A percentile compares a stretch with the other conserved stretches of the same genome.
phyloP scores from a whole-genome alignment of 768 basidiomycete species.

The Leccinum broughii region DNA sequence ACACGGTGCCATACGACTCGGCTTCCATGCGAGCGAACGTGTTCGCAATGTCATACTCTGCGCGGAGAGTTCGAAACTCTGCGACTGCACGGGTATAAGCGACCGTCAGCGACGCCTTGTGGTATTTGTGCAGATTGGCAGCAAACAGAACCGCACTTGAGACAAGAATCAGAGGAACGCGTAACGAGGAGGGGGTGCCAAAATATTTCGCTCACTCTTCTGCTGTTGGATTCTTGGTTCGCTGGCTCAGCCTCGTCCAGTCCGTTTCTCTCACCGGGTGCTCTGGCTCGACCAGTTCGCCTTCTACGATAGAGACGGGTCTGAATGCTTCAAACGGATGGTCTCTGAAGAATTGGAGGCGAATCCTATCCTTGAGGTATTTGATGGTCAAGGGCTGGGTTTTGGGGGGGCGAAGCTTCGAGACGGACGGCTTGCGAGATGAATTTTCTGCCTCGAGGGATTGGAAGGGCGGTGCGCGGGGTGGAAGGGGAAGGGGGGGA shows the following conservation, averaged over 20 bases:
- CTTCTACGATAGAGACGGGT: slow-evolving; percentile 75
- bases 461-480: slow-evolving; percentile 59
- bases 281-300: slow-evolving; percentile 51
- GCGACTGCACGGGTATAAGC: slow-evolving; percentile 80
- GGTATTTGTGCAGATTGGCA: slow-evolving; percentile 71
- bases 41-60: slow-evolving; percentile 78
- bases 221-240: slow-evolving; percentile 76
- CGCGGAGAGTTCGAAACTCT: slow-evolving; percentile 87
- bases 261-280: slow-evolving; percentile 56
- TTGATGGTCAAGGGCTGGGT: slow-evolving; percentile 58
- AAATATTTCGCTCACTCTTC: slow-evolving; percentile 74
- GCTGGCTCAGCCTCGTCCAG: slow-evolving; percentile 83
- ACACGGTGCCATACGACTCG: slow-evolving; percentile 66
- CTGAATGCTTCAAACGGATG: slow-evolving; percentile 96
- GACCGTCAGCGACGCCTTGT: slow-evolving; percentile 62
- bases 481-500: slow-evolving; percentile 85
- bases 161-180: slow-evolving; percentile 13
- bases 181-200: not conserved
- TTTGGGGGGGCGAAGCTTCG: slow-evolving; percentile 37
- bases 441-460: slow-evolving; percentile 45
- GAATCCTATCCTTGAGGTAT: slow-evolving; percentile 83
- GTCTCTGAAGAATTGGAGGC: slow-evolving; percentile 91
- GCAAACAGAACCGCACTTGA: slow-evolving; percentile 76
- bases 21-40: slow-evolving; percentile 81
- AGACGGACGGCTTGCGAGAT: slow-evolving; percentile 24